Percentiles rank a stretch among this genome's conserved stretches.
These are phyloP conservation scores for Lithospermum erythrorhizon DNA, from an alignment of 257 asterid species.

Conservation along the genomic window DNA sequence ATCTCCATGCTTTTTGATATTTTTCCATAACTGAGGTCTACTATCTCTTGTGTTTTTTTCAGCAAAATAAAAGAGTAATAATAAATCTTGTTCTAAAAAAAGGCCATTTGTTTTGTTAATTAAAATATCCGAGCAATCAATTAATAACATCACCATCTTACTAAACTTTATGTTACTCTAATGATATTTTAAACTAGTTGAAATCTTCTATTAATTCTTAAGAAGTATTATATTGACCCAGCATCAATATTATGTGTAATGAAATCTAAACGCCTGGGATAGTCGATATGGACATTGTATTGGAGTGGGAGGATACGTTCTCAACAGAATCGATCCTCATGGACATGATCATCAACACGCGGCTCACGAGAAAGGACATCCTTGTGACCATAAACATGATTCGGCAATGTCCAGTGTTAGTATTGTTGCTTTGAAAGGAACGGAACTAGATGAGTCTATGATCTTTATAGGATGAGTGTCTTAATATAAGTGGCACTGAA, in stretches of 20 bases:
- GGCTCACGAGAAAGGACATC: slow-evolving; percentile 67
- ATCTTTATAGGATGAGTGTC: slow-evolving; percentile 85
- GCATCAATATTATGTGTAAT: slow-evolving; percentile 77
- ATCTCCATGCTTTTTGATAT: too few relatives aligned
- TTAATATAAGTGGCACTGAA: slow-evolving; percentile 51
- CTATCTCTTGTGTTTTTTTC: too few relatives aligned
- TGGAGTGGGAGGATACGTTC: slow-evolving; percentile 96
- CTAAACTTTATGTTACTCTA: too few relatives aligned
- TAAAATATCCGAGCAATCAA: too few relatives aligned
- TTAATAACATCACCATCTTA: too few relatives aligned
- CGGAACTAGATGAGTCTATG: slow-evolving; percentile 87
- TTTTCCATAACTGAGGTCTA: too few relatives aligned
- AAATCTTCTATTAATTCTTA: too few relatives aligned
- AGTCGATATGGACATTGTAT: slow-evolving; percentile 89
- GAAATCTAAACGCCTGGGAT: slow-evolving; percentile 56
- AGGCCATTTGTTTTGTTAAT: too few relatives aligned
- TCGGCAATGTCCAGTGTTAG: slow-evolving; percentile 89
- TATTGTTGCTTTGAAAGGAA: slow-evolving; percentile 83
- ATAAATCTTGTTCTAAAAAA: too few relatives aligned
- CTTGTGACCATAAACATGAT: slow-evolving; percentile 64
- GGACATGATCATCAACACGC: slow-evolving; percentile 47
- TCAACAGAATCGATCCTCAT: slow-evolving; percentile 81
- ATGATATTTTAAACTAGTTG: too few relatives aligned
- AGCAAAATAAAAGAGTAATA: too few relatives aligned
- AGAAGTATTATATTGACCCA: too few relatives aligned